Conservation (phyloP, 805 yeast species). For the Kodamaea kaohsiungensis region DNA sequence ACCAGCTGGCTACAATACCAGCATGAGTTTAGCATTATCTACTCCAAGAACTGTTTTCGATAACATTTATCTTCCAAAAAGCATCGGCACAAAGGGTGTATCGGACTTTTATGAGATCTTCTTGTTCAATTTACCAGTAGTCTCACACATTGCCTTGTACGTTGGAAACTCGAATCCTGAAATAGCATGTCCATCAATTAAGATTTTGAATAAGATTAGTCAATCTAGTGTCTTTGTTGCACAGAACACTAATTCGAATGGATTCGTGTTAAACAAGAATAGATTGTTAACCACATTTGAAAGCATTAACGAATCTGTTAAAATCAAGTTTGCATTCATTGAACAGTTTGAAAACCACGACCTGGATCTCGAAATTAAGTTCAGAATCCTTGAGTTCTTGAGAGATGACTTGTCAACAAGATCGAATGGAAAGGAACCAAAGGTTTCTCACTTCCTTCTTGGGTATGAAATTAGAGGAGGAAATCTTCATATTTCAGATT, state of each 20-base stretch:
- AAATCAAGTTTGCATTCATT: constrained; percentile 72
- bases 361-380: constrained; percentile 49
- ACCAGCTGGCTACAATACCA: constrained; percentile 18
- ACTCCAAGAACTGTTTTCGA: constrained; percentile 26
- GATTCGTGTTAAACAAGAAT: constrained; percentile 46
- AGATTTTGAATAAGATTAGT: constrained; percentile 53
- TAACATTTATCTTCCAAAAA: constrained; percentile 39
- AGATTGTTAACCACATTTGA: constrained; percentile 70
- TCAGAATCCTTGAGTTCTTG: constrained; percentile 60
- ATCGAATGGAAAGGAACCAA: constrained; percentile 41
- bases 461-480: constrained; percentile 61
- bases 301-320: constrained; percentile 73
- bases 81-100: constrained; percentile 59
- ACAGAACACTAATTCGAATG: constrained; percentile 17
- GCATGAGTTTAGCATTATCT: constrained; percentile 21
- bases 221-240: constrained; percentile 47
- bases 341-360: constrained; percentile 52
- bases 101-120: constrained; percentile 71
- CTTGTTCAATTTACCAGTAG: constrained; percentile 64
- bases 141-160: constrained; percentile 75
- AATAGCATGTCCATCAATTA: constrained; percentile 55
- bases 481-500: constrained; percentile 45
- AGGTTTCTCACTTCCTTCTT: constrained; percentile 71
- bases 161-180: constrained; percentile 56
- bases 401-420: constrained; percentile 39